phyloP scores from a whole-genome alignment of 2,329 filamentous ascomycete genomes.

The Trichoderma semiorbis region DNA sequence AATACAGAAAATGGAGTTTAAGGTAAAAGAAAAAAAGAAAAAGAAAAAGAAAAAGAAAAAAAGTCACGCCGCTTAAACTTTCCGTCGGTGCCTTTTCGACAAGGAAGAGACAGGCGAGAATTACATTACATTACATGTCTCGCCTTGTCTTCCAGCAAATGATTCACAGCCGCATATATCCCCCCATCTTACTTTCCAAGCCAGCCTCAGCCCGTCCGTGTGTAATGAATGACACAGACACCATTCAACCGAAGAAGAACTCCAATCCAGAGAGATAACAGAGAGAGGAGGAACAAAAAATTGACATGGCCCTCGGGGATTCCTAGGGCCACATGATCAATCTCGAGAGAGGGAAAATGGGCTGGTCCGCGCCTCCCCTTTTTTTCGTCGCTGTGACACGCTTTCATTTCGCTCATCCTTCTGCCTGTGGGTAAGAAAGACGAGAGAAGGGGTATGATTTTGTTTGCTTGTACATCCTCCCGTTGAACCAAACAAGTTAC shows the following conservation, averaged over 20 bases:
- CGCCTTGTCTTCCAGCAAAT: not conserved
- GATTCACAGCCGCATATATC: not conserved
- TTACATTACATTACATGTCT: not conserved
- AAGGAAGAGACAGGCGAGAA: not conserved
- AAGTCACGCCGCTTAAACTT: not conserved
- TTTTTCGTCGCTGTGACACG: not conserved
- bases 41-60: not conserved
- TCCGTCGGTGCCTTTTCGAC: not conserved
- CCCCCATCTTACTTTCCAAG: not conserved
- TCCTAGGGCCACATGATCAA: conserved; percentile 5
- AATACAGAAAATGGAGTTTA: not conserved
- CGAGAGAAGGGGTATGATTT: not conserved
- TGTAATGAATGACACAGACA: not conserved
- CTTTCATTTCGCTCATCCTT: conserved; percentile 7
- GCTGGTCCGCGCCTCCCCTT: not conserved
- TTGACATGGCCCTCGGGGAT: not conserved
- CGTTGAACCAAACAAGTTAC: not conserved
- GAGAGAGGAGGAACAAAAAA: not conserved
- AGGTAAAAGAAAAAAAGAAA: not conserved
- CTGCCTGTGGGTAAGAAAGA: conserved; percentile 5
- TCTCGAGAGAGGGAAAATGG: not conserved
- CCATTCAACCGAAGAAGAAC: not conserved
- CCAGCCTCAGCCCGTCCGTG: not conserved
- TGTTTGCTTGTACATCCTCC: not conserved
- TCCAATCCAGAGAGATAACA: not conserved